A percentile compares a stretch with the other conserved stretches of the same genome.
Conservation (phyloP, 768 basidiomycete species). For the Podaxis pistillaris region DNA sequence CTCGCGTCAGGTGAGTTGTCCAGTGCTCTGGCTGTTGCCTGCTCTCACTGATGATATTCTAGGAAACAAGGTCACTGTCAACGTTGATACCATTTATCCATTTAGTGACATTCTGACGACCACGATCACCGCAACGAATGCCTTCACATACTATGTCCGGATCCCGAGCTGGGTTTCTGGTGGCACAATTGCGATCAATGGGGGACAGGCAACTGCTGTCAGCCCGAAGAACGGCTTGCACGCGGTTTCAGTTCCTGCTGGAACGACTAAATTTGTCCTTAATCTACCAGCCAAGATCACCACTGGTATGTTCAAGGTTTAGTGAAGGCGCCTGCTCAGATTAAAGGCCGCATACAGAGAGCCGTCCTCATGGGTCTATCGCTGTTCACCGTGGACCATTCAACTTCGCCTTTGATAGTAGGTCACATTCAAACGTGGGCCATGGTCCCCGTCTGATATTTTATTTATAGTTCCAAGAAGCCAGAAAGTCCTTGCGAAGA, state of each 20-base stretch:
- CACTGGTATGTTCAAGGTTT: constrained; percentile 30
- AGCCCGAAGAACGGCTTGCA: constrained; percentile 44
- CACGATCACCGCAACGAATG: constrained; percentile 38
- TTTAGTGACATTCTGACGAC: constrained; percentile 50
- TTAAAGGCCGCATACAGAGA: constrained; percentile 31
- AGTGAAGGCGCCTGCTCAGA: neutral
- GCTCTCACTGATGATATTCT: constrained; percentile 19
- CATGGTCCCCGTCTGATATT: neutral
- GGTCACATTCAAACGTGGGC: constrained; percentile 10
- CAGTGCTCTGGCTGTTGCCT: constrained; percentile 15
- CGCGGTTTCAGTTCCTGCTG: constrained; percentile 35
- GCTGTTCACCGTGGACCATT: constrained; percentile 55
- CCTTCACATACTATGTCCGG: constrained; percentile 47
- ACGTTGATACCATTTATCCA: constrained; percentile 48
- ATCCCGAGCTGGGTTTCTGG: constrained; percentile 50
- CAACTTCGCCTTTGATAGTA: constrained; percentile 55
- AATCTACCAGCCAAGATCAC: constrained; percentile 47
- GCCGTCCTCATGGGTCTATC: constrained; percentile 47
- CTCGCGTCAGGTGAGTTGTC: constrained; percentile 34
- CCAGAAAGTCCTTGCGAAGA: constrained; percentile 38
- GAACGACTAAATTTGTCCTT: constrained; percentile 43
- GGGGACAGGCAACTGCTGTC: constrained; percentile 33
- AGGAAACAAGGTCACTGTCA: constrained; percentile 43
- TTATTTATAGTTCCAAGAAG: constrained; percentile 28
- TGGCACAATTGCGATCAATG: constrained; percentile 45